Base-by-base conservation (phyloP, 139 green algal species). In the Coelastrella sp. region DNA sequence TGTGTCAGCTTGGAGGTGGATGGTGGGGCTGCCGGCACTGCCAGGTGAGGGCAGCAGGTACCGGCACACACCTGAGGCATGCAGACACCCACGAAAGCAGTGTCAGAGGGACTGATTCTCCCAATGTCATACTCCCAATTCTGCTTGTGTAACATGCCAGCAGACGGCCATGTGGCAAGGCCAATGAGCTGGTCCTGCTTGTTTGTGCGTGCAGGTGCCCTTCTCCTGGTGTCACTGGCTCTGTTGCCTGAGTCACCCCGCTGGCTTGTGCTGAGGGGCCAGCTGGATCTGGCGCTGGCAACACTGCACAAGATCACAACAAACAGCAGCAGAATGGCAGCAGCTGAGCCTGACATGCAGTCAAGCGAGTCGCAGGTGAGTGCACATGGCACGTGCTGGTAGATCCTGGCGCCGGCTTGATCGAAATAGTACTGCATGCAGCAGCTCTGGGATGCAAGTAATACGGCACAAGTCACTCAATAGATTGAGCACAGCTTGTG, bases 181-280 rank as follows among this genome's bases (percentile, higher is more conserved):
- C 35, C 14, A 35, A 6, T 8, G 8, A 19, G 24, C 8, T 27
- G 10, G 24, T 76, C 15, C 68, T 10, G 17, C 15, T 76, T 61
- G 58, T 24, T 61, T 73, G 87, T 89, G 89, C 79, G 15, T 74
- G 25, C 82, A 89, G 84, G 84, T 57, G 66, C 84, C 4, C 10
- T 88, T 35, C 66, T 88, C 35, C 93, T 92, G 85, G 86, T 89
- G 5, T 93, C 93, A 19, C 89, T 97, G 88, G 90, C 94, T 61
- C 25, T 98, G 19, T 90, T 99, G 79, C 97, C 97, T 1, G 97
- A 98, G 93, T 97, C 78, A 7, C 87, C 94, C 5, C 92, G 96
- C 56, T 98, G 96, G 96, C 94, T 98, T 84, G 96, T 98, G 9
- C 92, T 95, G 78, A 91, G 91, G 1, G 92, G 92, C 6, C 84